Conservation (phyloP, 202 grass and related monocot genomes). For the Bolboschoenoplectus hybrid region DNA sequence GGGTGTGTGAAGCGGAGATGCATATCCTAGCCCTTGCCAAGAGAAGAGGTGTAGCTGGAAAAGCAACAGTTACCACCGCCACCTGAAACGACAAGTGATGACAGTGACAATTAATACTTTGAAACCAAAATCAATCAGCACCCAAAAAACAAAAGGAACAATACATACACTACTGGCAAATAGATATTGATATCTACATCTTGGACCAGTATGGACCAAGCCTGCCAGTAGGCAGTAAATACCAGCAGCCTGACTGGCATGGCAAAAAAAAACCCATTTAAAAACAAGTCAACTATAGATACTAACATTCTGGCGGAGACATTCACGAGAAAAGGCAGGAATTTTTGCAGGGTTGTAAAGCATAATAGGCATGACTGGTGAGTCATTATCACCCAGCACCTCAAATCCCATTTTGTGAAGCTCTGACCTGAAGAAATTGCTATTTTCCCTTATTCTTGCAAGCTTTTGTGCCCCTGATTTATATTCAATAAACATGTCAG, state of each 20-base stretch:
- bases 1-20: conserved; percentile 89
- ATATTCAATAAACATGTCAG: conserved; percentile 32
- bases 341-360: conserved; percentile 89
- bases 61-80: conserved; percentile 77
- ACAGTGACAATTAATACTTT: neutral
- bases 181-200: neutral
- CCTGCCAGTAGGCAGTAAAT: neutral
- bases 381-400: conserved; percentile 87
- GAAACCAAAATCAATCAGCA: neutral
- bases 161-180: neutral
- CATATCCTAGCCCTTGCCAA: conserved; percentile 79
- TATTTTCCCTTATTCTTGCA: conserved; percentile 77
- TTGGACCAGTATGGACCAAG: neutral
- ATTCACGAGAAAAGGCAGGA: conserved; percentile 83
- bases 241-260: neutral
- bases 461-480: conserved; percentile 76
- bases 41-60: conserved; percentile 84
- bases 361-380: conserved; percentile 91
- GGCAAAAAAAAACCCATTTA: neutral
- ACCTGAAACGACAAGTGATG: conserved; percentile 46
- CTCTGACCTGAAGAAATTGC: conserved; percentile 90
- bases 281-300: conserved; percentile 5
- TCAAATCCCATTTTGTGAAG: conserved; percentile 92
- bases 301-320: conserved; percentile 75
- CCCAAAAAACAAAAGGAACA: neutral